phyloP scores from a whole-genome alignment of 805 yeast genomes.

The Debaryomyces castellii region DNA sequence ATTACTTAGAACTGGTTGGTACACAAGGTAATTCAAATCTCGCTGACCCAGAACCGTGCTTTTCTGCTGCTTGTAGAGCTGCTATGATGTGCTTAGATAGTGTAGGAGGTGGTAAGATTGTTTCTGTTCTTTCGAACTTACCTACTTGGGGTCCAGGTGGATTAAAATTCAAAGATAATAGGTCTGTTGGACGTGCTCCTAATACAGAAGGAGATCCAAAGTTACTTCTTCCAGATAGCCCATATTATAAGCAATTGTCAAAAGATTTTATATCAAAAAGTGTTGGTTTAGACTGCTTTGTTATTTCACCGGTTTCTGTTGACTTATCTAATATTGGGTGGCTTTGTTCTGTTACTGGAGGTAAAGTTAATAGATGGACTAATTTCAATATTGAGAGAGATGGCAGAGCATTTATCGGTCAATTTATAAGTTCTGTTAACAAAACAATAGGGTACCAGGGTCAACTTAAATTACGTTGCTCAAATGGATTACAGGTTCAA shows the following conservation, averaged over 20 bases:
- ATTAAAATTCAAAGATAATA: constrained; percentile 45
- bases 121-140: constrained; percentile 60
- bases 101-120: constrained; percentile 83
- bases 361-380: constrained; percentile 62
- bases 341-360: constrained; percentile 71
- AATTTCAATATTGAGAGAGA: constrained; percentile 69
- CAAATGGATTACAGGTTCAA: constrained; percentile 80
- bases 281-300: constrained; percentile 76
- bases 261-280: constrained; percentile 54
- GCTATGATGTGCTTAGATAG: constrained; percentile 60
- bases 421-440: constrained; percentile 52
- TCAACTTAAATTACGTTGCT: constrained; percentile 79
- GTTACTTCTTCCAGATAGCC: constrained; percentile 57
- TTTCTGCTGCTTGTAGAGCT: constrained; percentile 74
- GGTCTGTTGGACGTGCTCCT: constrained; percentile 39
- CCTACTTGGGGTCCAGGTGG: constrained; percentile 85
- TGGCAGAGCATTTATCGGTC: constrained; percentile 61
- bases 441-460: constrained; percentile 72
- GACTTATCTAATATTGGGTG: constrained; percentile 75
- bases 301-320: constrained; percentile 60
- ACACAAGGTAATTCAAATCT: constrained; percentile 32
- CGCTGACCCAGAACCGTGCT: constrained; percentile 63
- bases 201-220: constrained; percentile 46
- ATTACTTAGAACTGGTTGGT: constrained; percentile 50
- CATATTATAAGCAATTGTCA: constrained; percentile 60